Percentiles rank a stretch among this genome's conserved stretches.
Evolutionary conservation across 2,329 filamentous ascomycete genomes (phyloP).

Genomic region (Penicillium aurantiogriseum): DNA sequence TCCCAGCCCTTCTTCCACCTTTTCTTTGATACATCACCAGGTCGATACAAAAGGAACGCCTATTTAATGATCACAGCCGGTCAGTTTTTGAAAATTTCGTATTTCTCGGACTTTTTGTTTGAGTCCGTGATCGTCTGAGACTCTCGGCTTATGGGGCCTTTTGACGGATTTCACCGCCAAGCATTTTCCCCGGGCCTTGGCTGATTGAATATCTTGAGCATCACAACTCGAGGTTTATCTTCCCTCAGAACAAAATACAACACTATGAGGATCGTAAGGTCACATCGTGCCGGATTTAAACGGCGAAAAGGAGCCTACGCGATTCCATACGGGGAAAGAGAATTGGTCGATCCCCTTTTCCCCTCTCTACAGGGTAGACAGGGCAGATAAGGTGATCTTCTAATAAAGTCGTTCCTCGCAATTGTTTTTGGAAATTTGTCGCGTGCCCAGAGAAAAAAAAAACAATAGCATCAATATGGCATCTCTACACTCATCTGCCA

Average conservation of each 20-base stretch:
- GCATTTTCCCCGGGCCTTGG: not conserved
- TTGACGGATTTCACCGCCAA: not conserved
- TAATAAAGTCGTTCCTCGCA: not conserved
- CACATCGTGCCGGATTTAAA: not conserved
- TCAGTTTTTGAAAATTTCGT: not conserved
- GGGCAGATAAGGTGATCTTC: not conserved
- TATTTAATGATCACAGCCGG: too few species aligned
- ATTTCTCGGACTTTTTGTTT: not conserved
- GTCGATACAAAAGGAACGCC: not conserved
- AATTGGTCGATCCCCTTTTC: not conserved
- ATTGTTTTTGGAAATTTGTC: not conserved
- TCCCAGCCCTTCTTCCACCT: not conserved
- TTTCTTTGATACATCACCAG: not conserved
- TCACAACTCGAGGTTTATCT: not conserved
- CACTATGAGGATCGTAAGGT: not conserved
- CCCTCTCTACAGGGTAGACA: not conserved
- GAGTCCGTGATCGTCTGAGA: not conserved
- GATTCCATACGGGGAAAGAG: not conserved
- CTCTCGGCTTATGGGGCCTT: not conserved
- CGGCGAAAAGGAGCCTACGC: not conserved
- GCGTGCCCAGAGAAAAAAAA: not conserved
- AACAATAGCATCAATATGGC: slow-evolving; percentile 2
- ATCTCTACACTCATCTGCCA: not conserved
- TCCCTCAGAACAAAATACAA: not conserved
- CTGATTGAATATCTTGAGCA: not conserved